Evolutionary conservation across 768 basidiomycete genomes (phyloP), one percentile per base, ranked within the genome.

Genomic region (Asterophora parasitica): DNA sequence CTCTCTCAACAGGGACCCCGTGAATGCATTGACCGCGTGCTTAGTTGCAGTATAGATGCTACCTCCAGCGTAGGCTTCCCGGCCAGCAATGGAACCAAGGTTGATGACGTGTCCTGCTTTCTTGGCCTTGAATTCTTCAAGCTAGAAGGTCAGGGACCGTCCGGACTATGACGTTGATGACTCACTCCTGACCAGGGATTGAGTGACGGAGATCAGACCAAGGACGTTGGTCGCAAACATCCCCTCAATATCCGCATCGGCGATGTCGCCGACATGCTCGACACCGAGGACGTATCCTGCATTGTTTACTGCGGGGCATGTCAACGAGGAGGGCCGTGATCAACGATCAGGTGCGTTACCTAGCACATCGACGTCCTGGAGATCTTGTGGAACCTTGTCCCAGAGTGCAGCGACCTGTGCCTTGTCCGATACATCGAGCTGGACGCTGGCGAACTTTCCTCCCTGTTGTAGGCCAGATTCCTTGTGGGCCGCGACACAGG

Each of bases 11-110:
- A 98, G 70, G 4, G 86, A 78, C 32, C 82, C 83, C 17, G 82
- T 88, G 71, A 98, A 98, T 2, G 94, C 89, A 39, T 77, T 77
- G 7, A 99, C 85, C 16, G 89, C 90, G 55, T 81, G 76, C 59
- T 92, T 92, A 11, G 93, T 94, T 4, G 95, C 95, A 51, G 85
- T 90, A 67, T 96, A 98, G 56, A 97, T 88, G 53, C 85, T 78
- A 7, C 94, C 96, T 23, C 93, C 94, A 10, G 83, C 81, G 60
- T 98, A 98, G 4, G 95, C 64, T 59, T 93, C 92, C 7, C 76
- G 71, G 41, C 88, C 93, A 10, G 96, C 94, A 49, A 99, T 79
- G 9, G 92, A 95, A 7, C 96, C 94, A 42, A 99, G 72, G 66
- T 96, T 95, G 70, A 99, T 97, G 57, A 99, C 73, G 70, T 94